phyloP scores from a whole-genome alignment of 805 yeast genomes.

The Starmerella vaccinii region DNA sequence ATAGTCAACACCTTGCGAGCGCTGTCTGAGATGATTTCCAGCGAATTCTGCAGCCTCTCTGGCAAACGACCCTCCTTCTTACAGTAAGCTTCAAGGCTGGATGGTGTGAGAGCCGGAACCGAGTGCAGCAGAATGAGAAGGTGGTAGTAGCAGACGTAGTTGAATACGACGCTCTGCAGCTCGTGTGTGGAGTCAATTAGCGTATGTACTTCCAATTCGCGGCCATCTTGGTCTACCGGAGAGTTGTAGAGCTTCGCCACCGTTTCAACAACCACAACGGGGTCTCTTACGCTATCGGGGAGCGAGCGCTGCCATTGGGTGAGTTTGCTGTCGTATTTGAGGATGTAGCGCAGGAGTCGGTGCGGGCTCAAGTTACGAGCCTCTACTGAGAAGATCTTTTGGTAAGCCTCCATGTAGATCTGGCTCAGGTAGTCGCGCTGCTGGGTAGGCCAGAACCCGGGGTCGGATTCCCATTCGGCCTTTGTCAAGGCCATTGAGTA shows the following conservation, averaged over 20 bases:
- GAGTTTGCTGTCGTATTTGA: conserved; percentile 16
- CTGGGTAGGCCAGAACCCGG: conserved; percentile 3
- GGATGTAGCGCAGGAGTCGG: conserved; percentile 14
- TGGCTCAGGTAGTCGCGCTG: conserved; percentile 7
- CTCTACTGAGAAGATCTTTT: conserved; percentile 16
- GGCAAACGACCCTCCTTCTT: conserved; percentile 12
- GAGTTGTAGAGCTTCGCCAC: neutral
- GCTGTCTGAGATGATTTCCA: conserved; percentile 12
- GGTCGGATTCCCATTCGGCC: conserved; percentile 10
- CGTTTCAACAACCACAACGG: conserved; percentile 4
- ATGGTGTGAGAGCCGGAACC: conserved; percentile 23
- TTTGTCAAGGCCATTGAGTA: conserved; percentile 28
- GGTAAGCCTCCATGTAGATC: conserved; percentile 17
- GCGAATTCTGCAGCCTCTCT: conserved; percentile 9
- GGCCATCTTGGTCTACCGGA: neutral
- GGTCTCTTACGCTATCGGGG: conserved; percentile 5
- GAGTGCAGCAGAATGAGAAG: conserved; percentile 21
- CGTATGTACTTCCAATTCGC: neutral
- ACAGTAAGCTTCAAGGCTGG: conserved; percentile 11
- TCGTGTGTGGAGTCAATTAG: too few relatives aligned
- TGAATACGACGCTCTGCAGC: neutral
- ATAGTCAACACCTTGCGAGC: conserved; percentile 10
- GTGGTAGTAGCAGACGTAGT: conserved; percentile 18
- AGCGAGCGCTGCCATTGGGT: conserved; percentile 16
- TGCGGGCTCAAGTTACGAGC: conserved; percentile 15